Percentiles rank a stretch among this genome's conserved stretches.
These are phyloP conservation scores for Colletotrichum cereale DNA, from an alignment of 2,329 filamentous ascomycete species.

Conservation along the genomic window DNA sequence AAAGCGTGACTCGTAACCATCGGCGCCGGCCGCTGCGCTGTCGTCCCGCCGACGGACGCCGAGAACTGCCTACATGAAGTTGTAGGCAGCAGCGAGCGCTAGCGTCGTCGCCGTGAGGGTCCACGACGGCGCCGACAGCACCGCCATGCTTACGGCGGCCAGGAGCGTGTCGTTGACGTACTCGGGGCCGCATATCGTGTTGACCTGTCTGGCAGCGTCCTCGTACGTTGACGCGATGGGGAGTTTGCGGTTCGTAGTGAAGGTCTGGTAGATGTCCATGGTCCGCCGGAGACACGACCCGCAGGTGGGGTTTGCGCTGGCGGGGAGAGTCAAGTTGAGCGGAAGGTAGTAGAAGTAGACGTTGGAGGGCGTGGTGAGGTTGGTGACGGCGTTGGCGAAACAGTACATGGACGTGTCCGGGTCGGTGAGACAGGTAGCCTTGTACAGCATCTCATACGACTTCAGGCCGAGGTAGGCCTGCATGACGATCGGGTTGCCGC, in stretches of 20 bases:
- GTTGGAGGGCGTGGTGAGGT: conserved; percentile 76
- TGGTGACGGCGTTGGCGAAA: conserved; percentile 88
- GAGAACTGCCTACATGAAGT: conserved; percentile 8
- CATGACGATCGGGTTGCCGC: conserved; percentile 76
- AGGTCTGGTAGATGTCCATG: conserved; percentile 83
- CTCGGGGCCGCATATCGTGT: conserved; percentile 70
- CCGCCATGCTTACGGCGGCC: conserved; percentile 45
- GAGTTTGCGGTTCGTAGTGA: conserved; percentile 74
- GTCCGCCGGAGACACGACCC: conserved; percentile 81
- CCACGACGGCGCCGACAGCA: conserved; percentile 37
- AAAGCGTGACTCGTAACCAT: conserved; percentile 39
- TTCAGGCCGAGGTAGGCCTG: conserved; percentile 82
- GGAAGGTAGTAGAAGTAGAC: conserved; percentile 89
- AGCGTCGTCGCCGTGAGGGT: conserved; percentile 14
- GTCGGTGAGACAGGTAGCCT: conserved; percentile 83
- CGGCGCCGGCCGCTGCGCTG: not conserved
- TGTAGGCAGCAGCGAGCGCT: conserved; percentile 15
- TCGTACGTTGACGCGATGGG: conserved; percentile 78
- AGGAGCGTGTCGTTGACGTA: conserved; percentile 71
- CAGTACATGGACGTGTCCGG: conserved; percentile 76
- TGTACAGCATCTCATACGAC: conserved; percentile 83
- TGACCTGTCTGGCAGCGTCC: conserved; percentile 78
- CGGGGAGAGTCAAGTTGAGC: conserved; percentile 78
- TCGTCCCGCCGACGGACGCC: not conserved
- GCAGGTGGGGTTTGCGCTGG: conserved; percentile 78